Percentiles rank a stretch among this genome's conserved stretches.
Conservation (phyloP, 2,329 filamentous ascomycete species). For the Fonsecaea monophora region DNA sequence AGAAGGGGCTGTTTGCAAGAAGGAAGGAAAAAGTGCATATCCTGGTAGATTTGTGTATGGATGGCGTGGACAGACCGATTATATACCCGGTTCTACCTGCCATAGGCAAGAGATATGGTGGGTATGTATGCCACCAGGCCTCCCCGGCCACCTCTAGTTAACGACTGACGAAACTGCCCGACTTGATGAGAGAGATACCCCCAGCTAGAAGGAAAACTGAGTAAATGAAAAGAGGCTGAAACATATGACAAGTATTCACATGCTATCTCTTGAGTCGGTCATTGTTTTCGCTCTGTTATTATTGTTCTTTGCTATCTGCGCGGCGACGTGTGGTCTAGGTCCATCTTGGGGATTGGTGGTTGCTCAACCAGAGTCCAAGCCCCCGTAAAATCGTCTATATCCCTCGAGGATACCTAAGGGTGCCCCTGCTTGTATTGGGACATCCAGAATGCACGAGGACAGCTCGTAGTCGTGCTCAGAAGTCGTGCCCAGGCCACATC, state of each 20-base stretch:
- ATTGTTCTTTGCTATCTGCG: constrained; percentile 2
- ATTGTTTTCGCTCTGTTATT: not conserved
- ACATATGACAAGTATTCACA: not conserved
- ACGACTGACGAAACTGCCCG: not conserved
- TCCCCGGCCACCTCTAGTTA: not conserved
- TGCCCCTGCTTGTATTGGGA: not conserved
- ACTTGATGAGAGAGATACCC: not conserved
- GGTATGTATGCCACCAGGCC: too few species aligned
- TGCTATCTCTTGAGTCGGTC: not conserved
- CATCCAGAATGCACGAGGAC: not conserved
- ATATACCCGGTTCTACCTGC: too few species aligned
- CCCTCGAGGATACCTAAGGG: not conserved
- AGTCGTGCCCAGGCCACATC: not conserved
- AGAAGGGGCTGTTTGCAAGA: too few species aligned
- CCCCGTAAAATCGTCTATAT: not conserved
- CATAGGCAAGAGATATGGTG: too few species aligned
- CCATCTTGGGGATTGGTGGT: not conserved
- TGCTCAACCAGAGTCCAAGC: not conserved
- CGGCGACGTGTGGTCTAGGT: not conserved
- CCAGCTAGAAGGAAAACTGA: not conserved
- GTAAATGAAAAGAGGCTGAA: not conserved
- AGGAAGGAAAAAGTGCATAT: too few species aligned
- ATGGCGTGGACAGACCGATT: too few species aligned
- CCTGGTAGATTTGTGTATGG: too few species aligned
- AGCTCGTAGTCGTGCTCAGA: not conserved